Percentiles rank a stretch among this genome's conserved stretches.
Evolutionary conservation across 1,284 basidiomycete genomes (phyloP).

Genomic region (Ustilago loliicola): DNA sequence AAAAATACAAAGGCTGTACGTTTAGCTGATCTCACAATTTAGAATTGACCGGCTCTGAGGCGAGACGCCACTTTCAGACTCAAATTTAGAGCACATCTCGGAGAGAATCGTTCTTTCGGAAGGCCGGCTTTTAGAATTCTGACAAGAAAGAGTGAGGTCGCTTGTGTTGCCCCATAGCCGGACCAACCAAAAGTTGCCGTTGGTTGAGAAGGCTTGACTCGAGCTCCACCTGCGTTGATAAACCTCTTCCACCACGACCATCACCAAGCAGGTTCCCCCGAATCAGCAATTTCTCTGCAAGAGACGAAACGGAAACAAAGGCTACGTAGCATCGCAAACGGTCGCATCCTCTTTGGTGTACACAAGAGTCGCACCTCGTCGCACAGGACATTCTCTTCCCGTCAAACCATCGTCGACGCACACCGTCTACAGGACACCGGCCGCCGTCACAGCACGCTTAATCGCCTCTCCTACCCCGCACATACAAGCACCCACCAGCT

Average conservation of each 20-base stretch:
- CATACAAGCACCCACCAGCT: too few species aligned
- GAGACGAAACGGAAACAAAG: too few species aligned
- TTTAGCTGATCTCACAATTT: slow-evolving; percentile 1
- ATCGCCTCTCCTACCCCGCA: neutral
- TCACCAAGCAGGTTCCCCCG: neutral
- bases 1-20: neutral
- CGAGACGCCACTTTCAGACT: slow-evolving; percentile 8
- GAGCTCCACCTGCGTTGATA: neutral
- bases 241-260: neutral
- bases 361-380: too few species aligned
- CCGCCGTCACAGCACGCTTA: too few species aligned
- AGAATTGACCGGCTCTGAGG: neutral
- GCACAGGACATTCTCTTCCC: too few species aligned
- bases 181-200: slow-evolving; percentile 16
- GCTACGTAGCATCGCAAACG: too few species aligned
- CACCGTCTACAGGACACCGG: neutral
- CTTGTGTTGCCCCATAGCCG: neutral
- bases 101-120: too few species aligned
- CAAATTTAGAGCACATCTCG: too few species aligned
- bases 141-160: neutral
- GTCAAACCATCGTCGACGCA: too few species aligned
- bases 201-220: neutral
- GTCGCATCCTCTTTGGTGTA: too few species aligned
- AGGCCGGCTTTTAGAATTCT: slow-evolving; percentile 17
- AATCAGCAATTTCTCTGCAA: neutral